Evolutionary conservation across 164 flowering plant species (phyloP).

Genomic region (Berberis vulgaris): DNA sequence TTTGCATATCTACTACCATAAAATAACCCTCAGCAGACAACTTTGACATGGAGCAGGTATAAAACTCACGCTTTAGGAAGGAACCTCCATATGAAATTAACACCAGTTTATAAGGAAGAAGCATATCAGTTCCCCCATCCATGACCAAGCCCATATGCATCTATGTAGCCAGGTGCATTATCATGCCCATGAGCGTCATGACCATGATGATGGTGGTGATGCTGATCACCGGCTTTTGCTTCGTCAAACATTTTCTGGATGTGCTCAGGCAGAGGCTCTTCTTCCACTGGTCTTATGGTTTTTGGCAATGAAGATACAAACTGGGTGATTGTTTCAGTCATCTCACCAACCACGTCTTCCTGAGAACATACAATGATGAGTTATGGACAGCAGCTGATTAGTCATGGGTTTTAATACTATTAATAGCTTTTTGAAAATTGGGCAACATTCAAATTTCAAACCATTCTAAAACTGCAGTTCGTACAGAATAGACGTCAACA

Average conservation of each 20-base stretch:
- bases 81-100: neutral
- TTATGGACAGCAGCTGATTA: too few relatives aligned
- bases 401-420: too few relatives aligned
- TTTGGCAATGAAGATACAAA: constrained; percentile 71
- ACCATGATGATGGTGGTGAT: constrained; percentile 29
- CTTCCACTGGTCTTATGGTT: constrained; percentile 32
- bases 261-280: constrained; percentile 65
- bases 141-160: constrained; percentile 67
- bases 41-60: neutral
- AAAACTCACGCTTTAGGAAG: neutral
- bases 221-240: constrained; percentile 25
- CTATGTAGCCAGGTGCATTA: constrained; percentile 39
- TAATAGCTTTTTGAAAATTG: too few relatives aligned
- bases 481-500: too few relatives aligned
- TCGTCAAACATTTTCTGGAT: constrained; percentile 50
- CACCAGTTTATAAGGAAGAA: neutral
- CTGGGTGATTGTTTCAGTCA: constrained; percentile 43
- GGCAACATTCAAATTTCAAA: too few relatives aligned
- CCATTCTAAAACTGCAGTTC: too few relatives aligned
- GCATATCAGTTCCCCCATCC: constrained; percentile 33
- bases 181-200: constrained; percentile 26
- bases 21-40: neutral
- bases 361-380: constrained; percentile 12
- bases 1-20: too few relatives aligned
- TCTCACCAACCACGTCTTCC: constrained; percentile 63